Evolutionary conservation across 2,329 filamentous ascomycete genomes (phyloP).

Genomic region (Pseudogymnoascus pannorum): DNA sequence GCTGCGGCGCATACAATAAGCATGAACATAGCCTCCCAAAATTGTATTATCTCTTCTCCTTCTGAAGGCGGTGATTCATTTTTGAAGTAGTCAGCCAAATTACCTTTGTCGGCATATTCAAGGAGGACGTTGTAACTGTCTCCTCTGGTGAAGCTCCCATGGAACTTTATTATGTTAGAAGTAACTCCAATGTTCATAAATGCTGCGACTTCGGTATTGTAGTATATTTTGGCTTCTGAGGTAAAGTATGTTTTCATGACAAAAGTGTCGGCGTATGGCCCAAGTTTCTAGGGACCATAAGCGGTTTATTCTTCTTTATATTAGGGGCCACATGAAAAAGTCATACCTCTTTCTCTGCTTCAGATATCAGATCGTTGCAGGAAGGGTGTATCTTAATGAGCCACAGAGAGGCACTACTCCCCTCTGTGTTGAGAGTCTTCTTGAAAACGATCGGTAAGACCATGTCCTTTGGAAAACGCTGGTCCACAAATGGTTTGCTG

Average conservation of each 20-base stretch:
- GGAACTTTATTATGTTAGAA: constrained; percentile 24
- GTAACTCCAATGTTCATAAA: constrained; percentile 18
- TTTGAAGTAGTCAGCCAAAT: constrained; percentile 28
- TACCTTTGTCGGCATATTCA: constrained; percentile 31
- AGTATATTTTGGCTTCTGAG: constrained; percentile 18
- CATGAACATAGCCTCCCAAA: constrained; percentile 28
- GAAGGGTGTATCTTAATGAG: constrained; percentile 23
- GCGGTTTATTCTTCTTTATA: neutral
- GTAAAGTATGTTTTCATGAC: constrained; percentile 24
- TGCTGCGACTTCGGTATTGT: constrained; percentile 23
- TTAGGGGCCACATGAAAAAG: neutral
- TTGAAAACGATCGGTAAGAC: constrained; percentile 25
- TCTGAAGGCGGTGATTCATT: constrained; percentile 20
- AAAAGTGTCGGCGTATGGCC: constrained; percentile 20
- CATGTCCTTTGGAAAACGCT: constrained; percentile 19
- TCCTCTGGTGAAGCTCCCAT: constrained; percentile 23
- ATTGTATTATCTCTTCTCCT: constrained; percentile 25
- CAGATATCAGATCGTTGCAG: constrained; percentile 20
- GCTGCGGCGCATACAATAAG: constrained; percentile 25
- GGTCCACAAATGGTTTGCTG: constrained; percentile 16
- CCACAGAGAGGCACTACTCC: constrained; percentile 18
- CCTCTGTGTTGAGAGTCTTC: constrained; percentile 12
- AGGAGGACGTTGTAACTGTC: constrained; percentile 28
- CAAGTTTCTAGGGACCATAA: too few species aligned
- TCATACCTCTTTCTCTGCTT: neutral